Conservation (phyloP, 2,329 filamentous ascomycete genomes). For the Fusarium verticillioides region DNA sequence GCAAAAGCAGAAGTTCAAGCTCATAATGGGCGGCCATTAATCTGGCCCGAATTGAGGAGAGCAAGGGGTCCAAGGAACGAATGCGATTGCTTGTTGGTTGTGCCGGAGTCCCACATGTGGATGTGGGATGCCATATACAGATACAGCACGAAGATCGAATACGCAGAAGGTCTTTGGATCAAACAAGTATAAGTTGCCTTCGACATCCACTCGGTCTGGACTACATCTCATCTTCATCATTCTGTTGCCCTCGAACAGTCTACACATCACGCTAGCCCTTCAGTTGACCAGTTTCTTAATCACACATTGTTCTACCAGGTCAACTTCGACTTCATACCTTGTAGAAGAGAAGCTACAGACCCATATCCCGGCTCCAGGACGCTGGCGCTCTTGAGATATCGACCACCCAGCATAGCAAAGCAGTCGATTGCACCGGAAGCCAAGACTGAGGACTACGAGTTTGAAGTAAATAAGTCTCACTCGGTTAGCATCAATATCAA, state of each 20-base stretch:
- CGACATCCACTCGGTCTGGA: conserved; percentile 43
- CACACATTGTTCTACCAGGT: neutral
- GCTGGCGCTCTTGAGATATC: neutral
- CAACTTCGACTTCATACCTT: neutral
- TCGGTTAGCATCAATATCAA: neutral
- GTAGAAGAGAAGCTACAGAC: neutral
- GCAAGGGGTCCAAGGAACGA: conserved; percentile 31
- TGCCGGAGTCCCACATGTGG: conserved; percentile 47
- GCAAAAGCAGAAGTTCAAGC: conserved; percentile 36
- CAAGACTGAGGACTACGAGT: neutral
- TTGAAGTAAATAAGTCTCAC: neutral
- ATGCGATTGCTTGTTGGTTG: conserved; percentile 46
- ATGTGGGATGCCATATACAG: conserved; percentile 44
- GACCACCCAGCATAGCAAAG: neutral
- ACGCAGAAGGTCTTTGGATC: conserved; percentile 13
- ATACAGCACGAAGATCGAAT: conserved; percentile 40
- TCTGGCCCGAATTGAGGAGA: conserved; percentile 21
- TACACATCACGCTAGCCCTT: neutral
- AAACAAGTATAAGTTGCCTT: conserved; percentile 55
- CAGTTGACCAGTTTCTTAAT: neutral
- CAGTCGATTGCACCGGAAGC: neutral
- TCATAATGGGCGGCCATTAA: conserved; percentile 40
- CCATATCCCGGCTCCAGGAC: neutral
- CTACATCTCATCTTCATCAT: conserved; percentile 27
- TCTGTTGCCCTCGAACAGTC: neutral